Evolutionary conservation across 257 asterid species (phyloP), one percentile per base, ranked within the genome.

Genomic region (Primulina eburnea): DNA sequence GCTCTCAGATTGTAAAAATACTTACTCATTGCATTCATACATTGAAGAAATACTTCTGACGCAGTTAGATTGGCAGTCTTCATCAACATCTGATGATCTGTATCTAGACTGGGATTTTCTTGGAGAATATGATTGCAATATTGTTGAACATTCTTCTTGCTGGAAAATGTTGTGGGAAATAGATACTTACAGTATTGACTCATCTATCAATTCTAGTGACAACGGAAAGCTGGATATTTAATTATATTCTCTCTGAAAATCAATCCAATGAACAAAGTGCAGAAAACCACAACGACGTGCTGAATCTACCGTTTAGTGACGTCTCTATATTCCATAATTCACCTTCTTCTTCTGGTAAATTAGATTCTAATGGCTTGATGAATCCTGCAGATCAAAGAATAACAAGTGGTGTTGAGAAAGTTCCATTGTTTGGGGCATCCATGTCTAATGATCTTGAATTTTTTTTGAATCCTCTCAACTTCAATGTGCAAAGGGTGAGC

Each of bases 21-120:
- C 67, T 40, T 40, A 76, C 80, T 82, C 97, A 53, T 71, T 88
- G 38, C 81, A 76, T 72, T 67, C 67, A 40, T 47, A 83, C 75
- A 65, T 82, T 67, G 87, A 87, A 71, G 88, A 87, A 65, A 47
- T 47, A 47, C 71, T 81, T 71, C 76, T 91, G 20, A 69, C 84
- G 47, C 85, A 71, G 70, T 76, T 87, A 71, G 86, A 85, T 66
- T 81, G 80, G 81, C 91, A 84, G 81, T 74, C 88, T 73, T 81
- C 83, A 32, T 86, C 89, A 79, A 81, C 83, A 68, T 87, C 89
- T 64, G 97, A 94, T 81, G 80, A 84, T 70, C 82, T 94, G 57
- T 94, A 94, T 83, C 89, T 94, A 52, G 97, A 94, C 76, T 94
- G 97, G 97, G 77, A 82, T 85, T 77, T 89, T 71, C 77, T 89